Evolutionary conservation across 2,329 filamentous ascomycete genomes (phyloP).

Genomic region (Immersiporthe knoxdaviesiana): DNA sequence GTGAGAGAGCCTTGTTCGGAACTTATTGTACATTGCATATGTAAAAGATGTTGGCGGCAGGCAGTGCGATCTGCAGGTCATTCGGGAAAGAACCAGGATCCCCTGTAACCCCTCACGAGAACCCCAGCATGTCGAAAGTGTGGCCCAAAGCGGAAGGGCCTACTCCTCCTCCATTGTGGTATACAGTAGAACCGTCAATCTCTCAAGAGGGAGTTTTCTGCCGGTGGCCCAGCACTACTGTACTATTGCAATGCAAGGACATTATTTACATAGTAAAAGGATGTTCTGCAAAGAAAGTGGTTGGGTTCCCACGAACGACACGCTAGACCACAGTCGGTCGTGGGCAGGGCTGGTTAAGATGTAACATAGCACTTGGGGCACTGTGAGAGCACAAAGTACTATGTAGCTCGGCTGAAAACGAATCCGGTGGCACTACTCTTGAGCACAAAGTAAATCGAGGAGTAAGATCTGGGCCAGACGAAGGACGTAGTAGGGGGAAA

Average conservation of each 20-base stretch:
- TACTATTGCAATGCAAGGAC: not conserved
- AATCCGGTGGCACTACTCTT: not conserved
- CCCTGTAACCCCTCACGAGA: not conserved
- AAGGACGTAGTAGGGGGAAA: no score
- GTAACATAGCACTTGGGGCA: no score
- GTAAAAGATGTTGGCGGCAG: not conserved
- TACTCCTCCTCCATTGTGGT: not conserved
- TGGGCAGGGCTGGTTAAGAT: not conserved
- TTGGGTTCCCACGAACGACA: not conserved
- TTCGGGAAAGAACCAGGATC: not conserved
- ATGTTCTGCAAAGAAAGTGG: not conserved
- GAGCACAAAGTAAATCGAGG: no score
- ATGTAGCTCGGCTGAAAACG: not conserved
- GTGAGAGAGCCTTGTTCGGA: not conserved
- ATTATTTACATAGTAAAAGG: not conserved
- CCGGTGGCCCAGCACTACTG: no score
- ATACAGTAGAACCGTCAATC: not conserved
- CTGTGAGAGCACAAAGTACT: not conserved
- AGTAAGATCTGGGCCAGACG: no score
- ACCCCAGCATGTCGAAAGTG: not conserved
- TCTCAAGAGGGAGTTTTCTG: not conserved
- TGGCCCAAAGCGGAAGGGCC: not conserved
- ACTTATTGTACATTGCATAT: no score
- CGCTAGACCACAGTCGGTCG: not conserved
- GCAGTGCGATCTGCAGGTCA: slow-evolving; percentile 2